A percentile compares a stretch with the other conserved stretches of the same genome.
phyloP scores from a whole-genome alignment of 805 yeast species.

The Schizosaccharomyces lindneri region DNA sequence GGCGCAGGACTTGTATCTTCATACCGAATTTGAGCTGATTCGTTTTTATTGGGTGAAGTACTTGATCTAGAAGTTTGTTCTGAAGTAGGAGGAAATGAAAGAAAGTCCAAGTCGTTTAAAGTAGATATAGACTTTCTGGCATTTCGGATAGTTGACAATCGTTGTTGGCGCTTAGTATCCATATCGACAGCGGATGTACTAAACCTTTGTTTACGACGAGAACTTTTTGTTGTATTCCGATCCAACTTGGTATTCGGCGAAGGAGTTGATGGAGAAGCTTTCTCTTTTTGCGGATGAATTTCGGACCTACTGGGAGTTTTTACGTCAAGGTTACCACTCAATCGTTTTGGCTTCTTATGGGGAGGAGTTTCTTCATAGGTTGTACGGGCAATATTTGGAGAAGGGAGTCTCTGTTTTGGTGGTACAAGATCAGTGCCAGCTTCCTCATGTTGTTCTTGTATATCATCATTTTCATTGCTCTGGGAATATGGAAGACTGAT shows the following conservation, averaged over 20 bases:
- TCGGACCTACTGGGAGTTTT: too few relatives aligned
- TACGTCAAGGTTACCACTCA: too few relatives aligned
- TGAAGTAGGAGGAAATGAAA: not conserved
- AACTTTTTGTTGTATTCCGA: not conserved
- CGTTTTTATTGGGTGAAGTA: not conserved
- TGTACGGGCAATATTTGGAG: too few relatives aligned
- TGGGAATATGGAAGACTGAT: too few relatives aligned
- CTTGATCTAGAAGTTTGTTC: not conserved
- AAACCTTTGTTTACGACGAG: not conserved
- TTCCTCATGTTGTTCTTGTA: too few relatives aligned
- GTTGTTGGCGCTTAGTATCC: not conserved
- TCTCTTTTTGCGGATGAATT: too few relatives aligned
- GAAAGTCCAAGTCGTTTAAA: conserved; percentile 6
- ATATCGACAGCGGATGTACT: not conserved
- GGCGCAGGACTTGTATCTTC: too few relatives aligned
- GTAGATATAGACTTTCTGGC: not conserved
- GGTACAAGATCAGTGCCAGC: too few relatives aligned
- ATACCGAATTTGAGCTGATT: not conserved
- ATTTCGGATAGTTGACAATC: not conserved
- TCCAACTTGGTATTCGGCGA: not conserved
- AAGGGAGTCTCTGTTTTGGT: too few relatives aligned
- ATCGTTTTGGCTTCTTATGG: too few relatives aligned
- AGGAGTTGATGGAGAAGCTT: not conserved
- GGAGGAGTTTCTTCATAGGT: too few relatives aligned
- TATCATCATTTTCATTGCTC: too few relatives aligned